Percentiles rank a stretch among this genome's conserved stretches.
These are phyloP conservation scores for Hypoxylon trugodes DNA, from an alignment of 495 filamentous ascomycete species.

Conservation along the genomic window DNA sequence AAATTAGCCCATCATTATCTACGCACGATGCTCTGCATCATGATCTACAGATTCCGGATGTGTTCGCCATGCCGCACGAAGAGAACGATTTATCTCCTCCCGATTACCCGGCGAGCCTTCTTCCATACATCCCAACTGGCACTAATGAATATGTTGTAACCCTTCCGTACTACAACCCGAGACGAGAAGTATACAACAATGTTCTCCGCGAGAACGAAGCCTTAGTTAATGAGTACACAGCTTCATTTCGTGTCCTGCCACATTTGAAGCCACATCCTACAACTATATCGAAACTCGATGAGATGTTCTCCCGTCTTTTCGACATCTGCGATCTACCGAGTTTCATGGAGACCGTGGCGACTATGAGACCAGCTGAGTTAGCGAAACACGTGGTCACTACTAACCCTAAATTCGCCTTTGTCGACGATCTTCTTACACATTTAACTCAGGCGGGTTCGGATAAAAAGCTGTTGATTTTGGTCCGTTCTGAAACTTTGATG, in stretches of 20 bases:
- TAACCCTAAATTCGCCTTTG: slow-evolving; percentile 57
- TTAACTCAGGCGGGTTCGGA: slow-evolving; percentile 41
- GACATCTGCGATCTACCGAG: slow-evolving; percentile 55
- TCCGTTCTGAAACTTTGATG: slow-evolving; percentile 46
- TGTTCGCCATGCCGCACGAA: slow-evolving; percentile 18
- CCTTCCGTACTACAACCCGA: slow-evolving; percentile 51
- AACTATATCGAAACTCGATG: slow-evolving; percentile 46
- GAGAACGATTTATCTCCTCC: slow-evolving; percentile 22
- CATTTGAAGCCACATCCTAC: slow-evolving; percentile 36
- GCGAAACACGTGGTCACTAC: slow-evolving; percentile 50
- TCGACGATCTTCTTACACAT: slow-evolving; percentile 50
- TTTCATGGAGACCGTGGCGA: slow-evolving; percentile 45
- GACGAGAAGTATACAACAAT: slow-evolving; percentile 51
- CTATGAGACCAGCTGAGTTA: slow-evolving; percentile 41
- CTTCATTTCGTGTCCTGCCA: slow-evolving; percentile 37
- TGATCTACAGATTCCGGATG: slow-evolving; percentile 17
- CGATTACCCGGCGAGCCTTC: slow-evolving; percentile 33
- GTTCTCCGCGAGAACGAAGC: slow-evolving; percentile 46
- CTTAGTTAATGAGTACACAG: slow-evolving; percentile 47
- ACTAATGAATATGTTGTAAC: slow-evolving; percentile 49
- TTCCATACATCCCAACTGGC: slow-evolving; percentile 28
- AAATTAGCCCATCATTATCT: slow-evolving; percentile 32
- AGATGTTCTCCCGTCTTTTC: slow-evolving; percentile 48
- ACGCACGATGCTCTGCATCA: slow-evolving; percentile 31
- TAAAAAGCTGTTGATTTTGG: slow-evolving; percentile 52